Percentiles rank a stretch among this genome's conserved stretches.
These are phyloP conservation scores for Teratosphaeria pseudoeucalypti DNA, from an alignment of 2,329 filamentous ascomycete species.

Conservation along the genomic window DNA sequence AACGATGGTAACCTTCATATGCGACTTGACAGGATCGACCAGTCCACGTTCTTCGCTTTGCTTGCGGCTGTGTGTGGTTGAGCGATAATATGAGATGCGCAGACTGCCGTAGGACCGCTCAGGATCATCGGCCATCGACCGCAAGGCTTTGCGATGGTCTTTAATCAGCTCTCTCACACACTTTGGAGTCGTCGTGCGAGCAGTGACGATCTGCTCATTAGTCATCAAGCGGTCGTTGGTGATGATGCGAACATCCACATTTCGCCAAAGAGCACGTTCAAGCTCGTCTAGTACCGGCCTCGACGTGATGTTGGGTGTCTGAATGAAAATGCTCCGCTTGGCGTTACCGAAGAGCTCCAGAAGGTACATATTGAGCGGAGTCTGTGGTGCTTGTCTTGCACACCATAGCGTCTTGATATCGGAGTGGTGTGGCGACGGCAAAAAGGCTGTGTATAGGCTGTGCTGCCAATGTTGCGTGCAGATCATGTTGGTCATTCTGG, in stretches of 20 bases:
- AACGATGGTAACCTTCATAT: slow-evolving; percentile 67
- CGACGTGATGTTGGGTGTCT: slow-evolving; percentile 70
- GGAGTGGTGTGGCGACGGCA: slow-evolving; percentile 63
- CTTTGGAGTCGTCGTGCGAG: slow-evolving; percentile 60
- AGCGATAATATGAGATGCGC: slow-evolving; percentile 47
- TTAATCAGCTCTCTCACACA: slow-evolving; percentile 52
- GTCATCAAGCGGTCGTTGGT: slow-evolving; percentile 33
- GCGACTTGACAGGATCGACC: slow-evolving; percentile 56
- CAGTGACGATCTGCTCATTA: slow-evolving; percentile 69
- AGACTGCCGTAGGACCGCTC: slow-evolving; percentile 38
- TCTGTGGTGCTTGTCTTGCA: slow-evolving; percentile 42
- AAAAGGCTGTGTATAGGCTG: slow-evolving; percentile 43
- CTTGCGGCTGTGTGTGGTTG: background rate
- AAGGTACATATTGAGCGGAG: slow-evolving; percentile 58
- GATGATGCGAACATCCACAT: slow-evolving; percentile 49
- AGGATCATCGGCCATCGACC: background rate
- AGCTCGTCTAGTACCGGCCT: slow-evolving; percentile 53
- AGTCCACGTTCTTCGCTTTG: slow-evolving; percentile 28
- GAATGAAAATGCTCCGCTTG: slow-evolving; percentile 50
- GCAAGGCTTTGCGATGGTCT: slow-evolving; percentile 31
- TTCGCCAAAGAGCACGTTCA: slow-evolving; percentile 50
- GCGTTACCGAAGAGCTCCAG: slow-evolving; percentile 52
- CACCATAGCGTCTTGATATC: background rate
- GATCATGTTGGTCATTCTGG: slow-evolving; percentile 24
- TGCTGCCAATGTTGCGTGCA: background rate